phyloP scores from a whole-genome alignment of 192 early-diverging fungal genomes.

The Dissophora ornata region DNA sequence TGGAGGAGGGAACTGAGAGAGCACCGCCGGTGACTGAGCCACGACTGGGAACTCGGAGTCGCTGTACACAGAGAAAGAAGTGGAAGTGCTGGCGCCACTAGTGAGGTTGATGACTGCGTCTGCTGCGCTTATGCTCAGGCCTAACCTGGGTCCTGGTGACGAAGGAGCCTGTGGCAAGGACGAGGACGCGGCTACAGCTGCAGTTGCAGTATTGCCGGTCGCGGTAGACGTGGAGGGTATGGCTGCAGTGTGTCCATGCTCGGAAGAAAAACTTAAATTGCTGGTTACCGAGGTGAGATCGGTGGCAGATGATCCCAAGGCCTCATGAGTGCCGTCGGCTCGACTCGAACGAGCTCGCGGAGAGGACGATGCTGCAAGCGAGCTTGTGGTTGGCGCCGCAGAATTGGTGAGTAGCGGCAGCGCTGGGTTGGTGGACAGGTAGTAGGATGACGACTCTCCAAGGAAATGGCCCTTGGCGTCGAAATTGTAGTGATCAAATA shows the following conservation, averaged over 20 bases:
- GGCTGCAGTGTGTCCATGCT: too few species aligned
- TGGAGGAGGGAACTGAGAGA: conserved; percentile 9
- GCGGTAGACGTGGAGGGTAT: too few species aligned
- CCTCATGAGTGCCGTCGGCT: too few species aligned
- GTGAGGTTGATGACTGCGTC: background rate
- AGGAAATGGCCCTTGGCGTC: conserved; percentile 12
- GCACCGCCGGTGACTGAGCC: background rate
- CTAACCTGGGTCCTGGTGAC: background rate
- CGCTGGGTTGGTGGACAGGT: conserved; percentile 3
- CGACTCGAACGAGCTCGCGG: too few species aligned
- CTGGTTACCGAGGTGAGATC: too few species aligned
- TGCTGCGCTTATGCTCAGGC: background rate
- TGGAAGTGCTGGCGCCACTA: background rate
- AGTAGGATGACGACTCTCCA: conserved; percentile 22
- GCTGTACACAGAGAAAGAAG: background rate
- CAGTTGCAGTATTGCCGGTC: too few species aligned
- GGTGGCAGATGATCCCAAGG: too few species aligned
- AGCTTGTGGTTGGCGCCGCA: background rate
- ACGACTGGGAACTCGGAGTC: conserved; percentile 10
- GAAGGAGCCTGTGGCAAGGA: background rate
- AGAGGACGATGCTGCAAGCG: too few species aligned
- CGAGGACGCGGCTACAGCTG: too few species aligned
- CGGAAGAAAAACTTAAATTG: too few species aligned
- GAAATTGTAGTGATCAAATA: conserved; percentile 25
- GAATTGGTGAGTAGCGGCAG: background rate